phyloP scores from a whole-genome alignment of 495 filamentous ascomycete genomes.

The Neurospora sp. region DNA sequence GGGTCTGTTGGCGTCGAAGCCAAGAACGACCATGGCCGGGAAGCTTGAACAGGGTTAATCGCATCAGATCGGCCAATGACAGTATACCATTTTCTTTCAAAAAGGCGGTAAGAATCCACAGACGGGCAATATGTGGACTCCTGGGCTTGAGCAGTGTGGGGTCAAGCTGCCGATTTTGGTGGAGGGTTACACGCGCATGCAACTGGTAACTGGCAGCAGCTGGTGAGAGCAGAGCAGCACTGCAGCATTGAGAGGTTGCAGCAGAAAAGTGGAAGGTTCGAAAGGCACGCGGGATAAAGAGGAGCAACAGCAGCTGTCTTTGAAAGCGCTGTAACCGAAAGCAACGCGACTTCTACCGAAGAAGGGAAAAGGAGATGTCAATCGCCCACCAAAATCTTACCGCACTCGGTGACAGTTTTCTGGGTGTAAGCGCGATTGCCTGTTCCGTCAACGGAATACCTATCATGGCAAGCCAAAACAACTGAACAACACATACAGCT shows the following conservation, averaged over 20 bases:
- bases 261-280: background rate
- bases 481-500: background rate
- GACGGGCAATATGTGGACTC: background rate
- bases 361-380: background rate
- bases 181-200: slow-evolving; percentile 4
- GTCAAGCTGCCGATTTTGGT: background rate
- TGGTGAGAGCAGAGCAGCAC: background rate
- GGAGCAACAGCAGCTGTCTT: background rate
- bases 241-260: slow-evolving; percentile 1
- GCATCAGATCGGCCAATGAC: background rate
- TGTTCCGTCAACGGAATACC: background rate
- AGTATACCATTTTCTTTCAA: slow-evolving; percentile 8
- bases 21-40: background rate
- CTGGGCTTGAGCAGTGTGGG: background rate
- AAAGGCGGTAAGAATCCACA: slow-evolving; percentile 23
- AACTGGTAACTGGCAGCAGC: background rate
- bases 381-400: background rate
- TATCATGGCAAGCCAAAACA: background rate
- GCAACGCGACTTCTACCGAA: background rate
- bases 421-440: background rate
- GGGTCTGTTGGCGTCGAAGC: background rate
- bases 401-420: background rate
- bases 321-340: background rate
- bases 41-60: slow-evolving; percentile 3
- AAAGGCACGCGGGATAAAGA: background rate